Base-by-base conservation (phyloP, 1,284 basidiomycete species). In the Coriolopsis trogii region DNA sequence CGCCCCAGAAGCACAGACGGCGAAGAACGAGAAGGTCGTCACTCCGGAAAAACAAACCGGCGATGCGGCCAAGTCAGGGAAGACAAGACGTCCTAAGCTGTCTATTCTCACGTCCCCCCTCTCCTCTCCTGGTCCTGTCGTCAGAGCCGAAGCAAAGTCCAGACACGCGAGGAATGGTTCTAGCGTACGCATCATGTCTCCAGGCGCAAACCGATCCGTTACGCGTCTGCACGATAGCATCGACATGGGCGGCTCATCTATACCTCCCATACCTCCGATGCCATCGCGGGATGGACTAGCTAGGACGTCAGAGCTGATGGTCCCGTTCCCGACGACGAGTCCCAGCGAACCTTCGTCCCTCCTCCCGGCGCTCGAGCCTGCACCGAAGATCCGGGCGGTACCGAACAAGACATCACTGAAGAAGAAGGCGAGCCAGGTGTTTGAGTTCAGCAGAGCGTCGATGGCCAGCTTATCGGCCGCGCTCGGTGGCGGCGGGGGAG, bases 381-480 rank as follows among this genome's bases (percentile, higher is more conserved):
- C 39, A 29, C 36, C 47, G 4, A 51, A 45, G 36, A 34, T 51
- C 16, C 49, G 51, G n/a, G 21, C 51, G 21, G 23, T 30, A n/a
- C 34, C 53, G 30, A 59, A 54, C 41, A 46, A 51, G 25, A 51
- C 51, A 40, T 53, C 53, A 9, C 46, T 59, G 10, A 38, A 49
- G 46, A 56, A 59, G 53, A 59, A 59, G 43, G 57, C 57, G 31
- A 59, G 57, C 37, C 57, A 59, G 48, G 50, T 59, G 16, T 59
- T 59, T 37, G 54, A 51, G 43, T 44, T 59, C 23, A 47, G 53
- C 34, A 52, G 42, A 39, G 53, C 53, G 24, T 55, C 53, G 3
- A 48, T 56, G 21, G 57, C 57, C 18, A 56, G 43, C 41, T 41
- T 59, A 9, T 47, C 56, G 1, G 53, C 56, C 20, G 51, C 57